These are phyloP conservation scores for Sisymbrium irio DNA, from an alignment of 345 rosid genomes.

Conservation along the genomic window DNA sequence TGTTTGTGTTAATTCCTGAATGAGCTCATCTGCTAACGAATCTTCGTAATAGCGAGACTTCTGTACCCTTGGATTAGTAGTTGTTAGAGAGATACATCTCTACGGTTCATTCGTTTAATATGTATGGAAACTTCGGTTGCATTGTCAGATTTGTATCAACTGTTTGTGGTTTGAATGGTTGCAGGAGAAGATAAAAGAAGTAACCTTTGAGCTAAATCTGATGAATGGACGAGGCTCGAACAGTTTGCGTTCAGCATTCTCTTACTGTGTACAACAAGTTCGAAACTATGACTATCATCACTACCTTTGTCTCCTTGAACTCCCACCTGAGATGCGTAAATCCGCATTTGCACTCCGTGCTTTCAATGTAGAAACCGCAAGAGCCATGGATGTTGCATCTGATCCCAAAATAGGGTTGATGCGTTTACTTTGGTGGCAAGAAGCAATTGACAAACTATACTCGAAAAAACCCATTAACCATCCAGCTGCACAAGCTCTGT, in stretches of 20 bases:
- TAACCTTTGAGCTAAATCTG: constrained; percentile 7
- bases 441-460: constrained; percentile 81
- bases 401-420: constrained; percentile 87
- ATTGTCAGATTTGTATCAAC: neutral
- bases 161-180: constrained; percentile 8
- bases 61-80: neutral
- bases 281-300: constrained; percentile 93
- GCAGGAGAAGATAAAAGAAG: constrained; percentile 7
- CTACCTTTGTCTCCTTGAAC: constrained; percentile 92
- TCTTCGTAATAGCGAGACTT: neutral
- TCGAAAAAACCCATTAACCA: constrained; percentile 62
- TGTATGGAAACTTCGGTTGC: neutral
- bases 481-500: constrained; percentile 75
- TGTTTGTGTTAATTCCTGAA: constrained; percentile 31
- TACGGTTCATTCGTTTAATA: neutral
- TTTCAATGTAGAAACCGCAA: constrained; percentile 89
- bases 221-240: constrained; percentile 65
- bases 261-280: constrained; percentile 84
- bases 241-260: constrained; percentile 68
- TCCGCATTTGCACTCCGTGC: constrained; percentile 91
- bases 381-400: constrained; percentile 93
- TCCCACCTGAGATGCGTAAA: constrained; percentile 75
- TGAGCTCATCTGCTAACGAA: neutral
- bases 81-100: neutral
- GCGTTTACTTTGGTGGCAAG: constrained; percentile 97